Percentiles rank a stretch among this genome's conserved stretches.
These are phyloP conservation scores for Aspergillus arachidicola DNA, from an alignment of 2,329 filamentous ascomycete genomes.

Conservation along the genomic window DNA sequence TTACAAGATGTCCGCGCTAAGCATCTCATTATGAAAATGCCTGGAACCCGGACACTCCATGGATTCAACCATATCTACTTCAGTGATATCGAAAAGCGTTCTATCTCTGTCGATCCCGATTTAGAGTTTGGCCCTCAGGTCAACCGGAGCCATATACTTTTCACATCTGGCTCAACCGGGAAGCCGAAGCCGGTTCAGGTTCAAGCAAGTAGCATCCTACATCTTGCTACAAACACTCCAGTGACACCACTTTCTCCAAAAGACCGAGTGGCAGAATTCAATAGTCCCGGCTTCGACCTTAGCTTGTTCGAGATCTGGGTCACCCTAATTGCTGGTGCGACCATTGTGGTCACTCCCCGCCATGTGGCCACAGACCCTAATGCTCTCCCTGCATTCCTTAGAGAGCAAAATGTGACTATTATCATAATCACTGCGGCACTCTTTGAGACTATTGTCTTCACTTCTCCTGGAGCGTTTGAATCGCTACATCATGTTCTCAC, in stretches of 20 bases:
- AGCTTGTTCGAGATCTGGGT: slow-evolving; percentile 20
- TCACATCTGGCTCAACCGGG: slow-evolving; percentile 69
- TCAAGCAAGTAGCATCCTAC: slow-evolving; percentile 52
- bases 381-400: not conserved
- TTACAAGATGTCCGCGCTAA: slow-evolving; percentile 8
- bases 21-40: slow-evolving; percentile 5
- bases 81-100: not conserved
- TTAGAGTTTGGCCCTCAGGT: not conserved
- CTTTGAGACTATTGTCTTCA: slow-evolving; percentile 4
- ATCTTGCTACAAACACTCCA: slow-evolving; percentile 7
- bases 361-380: slow-evolving; percentile 3
- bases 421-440: slow-evolving; percentile 11
- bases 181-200: slow-evolving; percentile 78
- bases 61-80: not conserved
- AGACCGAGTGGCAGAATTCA: slow-evolving; percentile 16
- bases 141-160: slow-evolving; percentile 42
- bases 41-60: not conserved
- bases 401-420: not conserved
- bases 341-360: slow-evolving; percentile 10
- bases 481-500: slow-evolving; percentile 11
- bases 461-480: slow-evolving; percentile 6
- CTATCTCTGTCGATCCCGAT: not conserved
- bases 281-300: slow-evolving; percentile 19
- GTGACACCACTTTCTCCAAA: slow-evolving; percentile 8
- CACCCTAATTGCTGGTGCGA: slow-evolving; percentile 12